These are phyloP conservation scores for Eucalyptus grandis DNA, from an alignment of 345 rosid species.

Conservation along the genomic window DNA sequence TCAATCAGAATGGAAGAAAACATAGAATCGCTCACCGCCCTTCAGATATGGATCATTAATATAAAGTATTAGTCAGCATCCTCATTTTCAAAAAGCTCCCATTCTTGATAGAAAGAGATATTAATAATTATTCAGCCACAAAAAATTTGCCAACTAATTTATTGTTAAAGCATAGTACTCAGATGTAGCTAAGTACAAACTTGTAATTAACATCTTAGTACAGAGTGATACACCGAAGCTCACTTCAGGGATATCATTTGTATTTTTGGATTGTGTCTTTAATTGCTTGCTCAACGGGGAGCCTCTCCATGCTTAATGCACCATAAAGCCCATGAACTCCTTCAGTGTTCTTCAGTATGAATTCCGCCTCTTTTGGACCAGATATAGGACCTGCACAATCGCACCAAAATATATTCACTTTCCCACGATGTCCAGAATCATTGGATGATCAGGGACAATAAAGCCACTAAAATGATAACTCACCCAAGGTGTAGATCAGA, in stretches of 20 bases:
- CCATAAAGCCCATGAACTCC: constrained; percentile 93
- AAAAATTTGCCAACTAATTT: background rate
- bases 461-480: background rate
- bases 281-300: constrained; percentile 83
- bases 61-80: background rate
- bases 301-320: constrained; percentile 95
- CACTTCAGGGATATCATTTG: constrained; percentile 54
- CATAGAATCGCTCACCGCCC: background rate
- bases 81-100: background rate
- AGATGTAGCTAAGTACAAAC: too few relatives aligned
- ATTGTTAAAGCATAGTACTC: background rate
- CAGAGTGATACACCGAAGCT: background rate
- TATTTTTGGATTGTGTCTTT: constrained; percentile 56
- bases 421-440: background rate
- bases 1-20: background rate
- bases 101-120: background rate
- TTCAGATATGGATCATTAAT: background rate
- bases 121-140: background rate
- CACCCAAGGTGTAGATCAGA: background rate
- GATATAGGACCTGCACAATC: constrained; percentile 66
- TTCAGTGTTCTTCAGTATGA: constrained; percentile 49
- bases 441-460: background rate
- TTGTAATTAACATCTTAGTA: background rate
- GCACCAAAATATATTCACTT: background rate
- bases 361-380: constrained; percentile 69